Conservation (phyloP, 139 green algal genomes). For the Ulvella scutata region DNA sequence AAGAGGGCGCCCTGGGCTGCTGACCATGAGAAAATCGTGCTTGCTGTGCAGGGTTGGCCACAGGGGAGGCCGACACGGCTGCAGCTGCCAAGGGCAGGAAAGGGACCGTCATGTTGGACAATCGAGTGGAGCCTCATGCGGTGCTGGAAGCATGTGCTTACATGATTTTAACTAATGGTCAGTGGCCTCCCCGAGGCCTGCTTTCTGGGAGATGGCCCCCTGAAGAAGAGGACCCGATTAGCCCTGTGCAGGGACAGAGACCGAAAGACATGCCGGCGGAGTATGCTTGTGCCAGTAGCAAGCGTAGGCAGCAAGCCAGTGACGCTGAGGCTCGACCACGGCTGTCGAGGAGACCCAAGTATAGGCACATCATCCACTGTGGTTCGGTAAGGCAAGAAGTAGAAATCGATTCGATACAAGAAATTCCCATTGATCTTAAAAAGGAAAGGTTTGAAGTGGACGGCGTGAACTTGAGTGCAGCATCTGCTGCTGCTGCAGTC, state of each 20-base stretch:
- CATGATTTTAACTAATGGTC: conserved; percentile 50
- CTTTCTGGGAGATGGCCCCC: conserved; percentile 55
- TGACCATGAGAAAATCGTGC: too few species aligned
- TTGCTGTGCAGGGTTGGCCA: not conserved
- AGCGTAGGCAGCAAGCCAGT: not conserved
- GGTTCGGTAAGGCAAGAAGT: not conserved
- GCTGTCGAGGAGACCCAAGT: not conserved
- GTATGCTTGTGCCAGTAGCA: not conserved
- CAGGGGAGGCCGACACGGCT: not conserved
- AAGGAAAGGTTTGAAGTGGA: not conserved
- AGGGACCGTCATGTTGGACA: conserved; percentile 34
- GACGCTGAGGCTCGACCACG: not conserved
- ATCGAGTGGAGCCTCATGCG: conserved; percentile 15
- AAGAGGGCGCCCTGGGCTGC: too few species aligned
- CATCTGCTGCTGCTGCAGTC: not conserved
- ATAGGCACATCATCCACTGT: not conserved
- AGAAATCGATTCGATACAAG: not conserved
- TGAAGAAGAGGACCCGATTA: too few species aligned
- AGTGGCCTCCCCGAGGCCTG: conserved; percentile 60
- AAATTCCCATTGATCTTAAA: not conserved
- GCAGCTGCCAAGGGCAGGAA: conserved; percentile 8
- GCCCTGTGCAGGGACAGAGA: too few species aligned
- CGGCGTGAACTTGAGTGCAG: not conserved
- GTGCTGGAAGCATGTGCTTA: conserved; percentile 40
- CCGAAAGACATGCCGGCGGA: not conserved